phyloP scores from a whole-genome alignment of 208 protist species.

The Trichomonas gallinae region DNA sequence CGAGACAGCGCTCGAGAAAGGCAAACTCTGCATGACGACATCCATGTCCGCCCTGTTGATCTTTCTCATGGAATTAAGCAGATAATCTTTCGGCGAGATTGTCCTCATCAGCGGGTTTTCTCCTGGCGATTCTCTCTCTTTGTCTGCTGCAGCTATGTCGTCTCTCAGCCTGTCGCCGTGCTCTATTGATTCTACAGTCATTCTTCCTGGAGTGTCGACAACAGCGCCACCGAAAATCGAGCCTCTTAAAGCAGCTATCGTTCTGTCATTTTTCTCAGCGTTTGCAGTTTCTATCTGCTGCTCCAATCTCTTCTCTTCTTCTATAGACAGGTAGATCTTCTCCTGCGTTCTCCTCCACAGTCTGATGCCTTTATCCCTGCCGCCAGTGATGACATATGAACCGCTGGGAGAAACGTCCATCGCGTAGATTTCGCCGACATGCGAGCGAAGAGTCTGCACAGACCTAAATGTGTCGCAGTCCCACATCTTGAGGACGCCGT shows the following conservation, averaged over 20 bases:
- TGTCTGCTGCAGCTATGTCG: neutral
- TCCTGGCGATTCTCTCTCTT: neutral
- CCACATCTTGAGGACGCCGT: constrained; percentile 81
- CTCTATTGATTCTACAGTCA: neutral
- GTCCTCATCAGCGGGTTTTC: neutral
- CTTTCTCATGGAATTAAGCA: neutral
- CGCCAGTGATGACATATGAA: constrained; percentile 39
- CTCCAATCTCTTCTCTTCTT: neutral
- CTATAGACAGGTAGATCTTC: constrained; percentile 22
- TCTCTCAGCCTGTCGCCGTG: neutral
- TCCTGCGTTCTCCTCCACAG: constrained; percentile 57
- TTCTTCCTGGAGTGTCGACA: neutral
- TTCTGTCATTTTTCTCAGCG: neutral
- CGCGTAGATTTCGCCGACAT: constrained; percentile 53
- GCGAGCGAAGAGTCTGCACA: constrained; percentile 46
- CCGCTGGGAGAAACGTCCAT: constrained; percentile 39
- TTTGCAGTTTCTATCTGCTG: neutral
- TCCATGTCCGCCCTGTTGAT: neutral
- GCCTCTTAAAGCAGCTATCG: neutral
- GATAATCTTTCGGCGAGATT: neutral
- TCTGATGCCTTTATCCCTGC: constrained; percentile 55
- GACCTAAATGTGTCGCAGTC: constrained; percentile 76
- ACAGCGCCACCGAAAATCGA: neutral
- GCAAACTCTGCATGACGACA: neutral
- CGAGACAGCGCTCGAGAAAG: neutral